Evolutionary conservation across 148 eudicot species (phyloP).

Genomic region (Fagopyrum esculentum): DNA sequence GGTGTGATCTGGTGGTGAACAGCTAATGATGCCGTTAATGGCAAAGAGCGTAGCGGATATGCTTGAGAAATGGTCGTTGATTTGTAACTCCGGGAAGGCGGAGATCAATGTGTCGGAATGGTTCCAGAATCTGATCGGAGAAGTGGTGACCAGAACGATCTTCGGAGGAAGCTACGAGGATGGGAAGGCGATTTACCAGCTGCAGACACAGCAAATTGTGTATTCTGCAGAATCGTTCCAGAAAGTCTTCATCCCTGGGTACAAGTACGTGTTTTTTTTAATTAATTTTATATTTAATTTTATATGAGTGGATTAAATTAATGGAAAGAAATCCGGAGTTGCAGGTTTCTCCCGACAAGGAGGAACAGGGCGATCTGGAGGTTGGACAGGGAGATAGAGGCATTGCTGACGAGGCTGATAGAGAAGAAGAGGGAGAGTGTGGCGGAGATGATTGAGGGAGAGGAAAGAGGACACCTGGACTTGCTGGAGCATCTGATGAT

Average conservation of each 20-base stretch:
- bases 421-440: slow-evolving; percentile 23
- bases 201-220: slow-evolving; percentile 50
- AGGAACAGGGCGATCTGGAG: slow-evolving; percentile 51
- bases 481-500: slow-evolving; percentile 39
- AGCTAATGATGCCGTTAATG: slow-evolving; percentile 63
- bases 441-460: background rate
- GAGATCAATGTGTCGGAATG: slow-evolving; percentile 62
- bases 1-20: slow-evolving; percentile 11
- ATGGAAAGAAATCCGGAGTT: background rate
- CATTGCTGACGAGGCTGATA: slow-evolving; percentile 32
- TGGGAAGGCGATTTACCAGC: slow-evolving; percentile 45
- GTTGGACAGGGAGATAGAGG: slow-evolving; percentile 36
- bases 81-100: slow-evolving; percentile 34
- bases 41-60: slow-evolving; percentile 45
- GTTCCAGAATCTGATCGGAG: slow-evolving; percentile 45
- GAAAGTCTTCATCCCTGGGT: slow-evolving; percentile 53
- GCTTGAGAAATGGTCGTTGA: slow-evolving; percentile 49
- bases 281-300: background rate
- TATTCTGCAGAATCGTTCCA: slow-evolving; percentile 41
- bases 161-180: slow-evolving; percentile 56
- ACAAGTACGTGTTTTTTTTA: slow-evolving; percentile 21
- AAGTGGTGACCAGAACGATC: slow-evolving; percentile 42
- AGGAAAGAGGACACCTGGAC: slow-evolving; percentile 26
- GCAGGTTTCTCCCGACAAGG: slow-evolving; percentile 50
- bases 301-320: slow-evolving; percentile 4